These are phyloP conservation scores for Chlorella ohadii DNA, from an alignment of 139 green algal genomes.

Conservation along the genomic window DNA sequence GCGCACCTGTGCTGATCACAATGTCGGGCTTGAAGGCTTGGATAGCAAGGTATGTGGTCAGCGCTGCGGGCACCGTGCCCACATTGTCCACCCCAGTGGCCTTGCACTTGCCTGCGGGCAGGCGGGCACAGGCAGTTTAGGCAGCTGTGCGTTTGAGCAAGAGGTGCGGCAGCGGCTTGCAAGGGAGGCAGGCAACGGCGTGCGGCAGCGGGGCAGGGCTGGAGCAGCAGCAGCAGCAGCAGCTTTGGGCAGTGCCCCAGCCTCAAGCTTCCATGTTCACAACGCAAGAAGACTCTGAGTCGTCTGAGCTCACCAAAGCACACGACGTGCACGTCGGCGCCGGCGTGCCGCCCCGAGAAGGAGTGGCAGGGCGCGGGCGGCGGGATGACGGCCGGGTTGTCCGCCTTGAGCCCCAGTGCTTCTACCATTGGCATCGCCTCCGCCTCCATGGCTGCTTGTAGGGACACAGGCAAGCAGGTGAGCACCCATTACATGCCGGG, in stretches of 20 bases:
- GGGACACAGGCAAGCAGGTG: not conserved
- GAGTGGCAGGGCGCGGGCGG: constrained; percentile 71
- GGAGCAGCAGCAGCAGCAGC: too few species aligned
- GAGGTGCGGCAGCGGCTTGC: not conserved
- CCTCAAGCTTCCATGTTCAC: too few species aligned
- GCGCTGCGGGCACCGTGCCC: constrained; percentile 87
- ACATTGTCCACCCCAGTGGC: constrained; percentile 87
- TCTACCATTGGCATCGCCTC: constrained; percentile 87
- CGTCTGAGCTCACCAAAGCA: constrained; percentile 81
- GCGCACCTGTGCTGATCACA: constrained; percentile 78
- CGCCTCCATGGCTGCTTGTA: constrained; percentile 88
- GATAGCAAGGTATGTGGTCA: constrained; percentile 88
- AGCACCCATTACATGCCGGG: too few species aligned
- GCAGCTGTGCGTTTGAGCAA: too few species aligned
- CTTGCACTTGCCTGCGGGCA: constrained; percentile 57
- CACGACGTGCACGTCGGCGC: constrained; percentile 77
- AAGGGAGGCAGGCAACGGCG: too few species aligned
- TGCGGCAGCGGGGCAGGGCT: too few species aligned
- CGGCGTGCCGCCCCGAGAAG: constrained; percentile 65
- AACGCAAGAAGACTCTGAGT: too few species aligned
- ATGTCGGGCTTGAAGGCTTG: constrained; percentile 87
- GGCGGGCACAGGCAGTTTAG: not conserved
- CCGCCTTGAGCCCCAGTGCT: constrained; percentile 64
- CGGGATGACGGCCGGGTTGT: constrained; percentile 62
- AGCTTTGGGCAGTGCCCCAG: too few species aligned